phyloP scores from a whole-genome alignment of 2,329 filamentous ascomycete genomes.

The Colletotrichum coccodes region DNA sequence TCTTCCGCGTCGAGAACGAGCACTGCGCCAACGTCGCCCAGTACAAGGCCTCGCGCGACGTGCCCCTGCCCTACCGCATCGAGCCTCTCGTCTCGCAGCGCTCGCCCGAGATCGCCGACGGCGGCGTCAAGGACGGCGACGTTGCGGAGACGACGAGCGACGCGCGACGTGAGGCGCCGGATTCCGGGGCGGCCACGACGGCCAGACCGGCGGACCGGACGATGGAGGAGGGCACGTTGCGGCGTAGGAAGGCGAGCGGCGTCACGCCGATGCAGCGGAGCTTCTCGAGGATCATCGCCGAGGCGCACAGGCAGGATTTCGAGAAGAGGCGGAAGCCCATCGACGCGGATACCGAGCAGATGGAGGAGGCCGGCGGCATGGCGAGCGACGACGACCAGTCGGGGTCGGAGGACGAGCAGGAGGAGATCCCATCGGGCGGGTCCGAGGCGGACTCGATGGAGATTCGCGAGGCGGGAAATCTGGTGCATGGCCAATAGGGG shows the following conservation, averaged over 20 bases:
- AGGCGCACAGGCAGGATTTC: conserved; percentile 92
- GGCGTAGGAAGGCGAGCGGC: conserved; percentile 36
- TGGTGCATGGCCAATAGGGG: conserved; percentile 17
- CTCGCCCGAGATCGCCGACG: neutral
- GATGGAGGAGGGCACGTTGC: conserved; percentile 37
- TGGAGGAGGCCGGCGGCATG: conserved; percentile 38
- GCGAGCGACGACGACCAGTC: conserved; percentile 39
- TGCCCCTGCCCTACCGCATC: conserved; percentile 84
- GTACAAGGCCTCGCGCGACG: conserved; percentile 89
- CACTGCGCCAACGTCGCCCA: conserved; percentile 92
- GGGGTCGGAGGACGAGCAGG: conserved; percentile 44
- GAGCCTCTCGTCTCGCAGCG: conserved; percentile 55
- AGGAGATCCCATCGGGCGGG: conserved; percentile 35
- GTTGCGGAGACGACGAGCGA: conserved; percentile 13
- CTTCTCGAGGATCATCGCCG: conserved; percentile 75
- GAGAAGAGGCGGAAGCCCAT: conserved; percentile 73
- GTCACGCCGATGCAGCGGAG: conserved; percentile 41
- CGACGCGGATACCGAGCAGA: conserved; percentile 28
- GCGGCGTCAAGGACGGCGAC: conserved; percentile 5
- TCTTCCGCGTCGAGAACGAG: conserved; percentile 97
- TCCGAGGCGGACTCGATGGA: conserved; percentile 38
- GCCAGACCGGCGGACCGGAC: conserved; percentile 34
- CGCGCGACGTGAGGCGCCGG: neutral
- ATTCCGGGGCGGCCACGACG: conserved; percentile 1
- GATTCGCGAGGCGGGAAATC: conserved; percentile 39